A percentile compares a stretch with the other conserved stretches of the same genome.
Evolutionary conservation across 306 rosid species (phyloP).

Genomic region (Ceratonia siliqua): DNA sequence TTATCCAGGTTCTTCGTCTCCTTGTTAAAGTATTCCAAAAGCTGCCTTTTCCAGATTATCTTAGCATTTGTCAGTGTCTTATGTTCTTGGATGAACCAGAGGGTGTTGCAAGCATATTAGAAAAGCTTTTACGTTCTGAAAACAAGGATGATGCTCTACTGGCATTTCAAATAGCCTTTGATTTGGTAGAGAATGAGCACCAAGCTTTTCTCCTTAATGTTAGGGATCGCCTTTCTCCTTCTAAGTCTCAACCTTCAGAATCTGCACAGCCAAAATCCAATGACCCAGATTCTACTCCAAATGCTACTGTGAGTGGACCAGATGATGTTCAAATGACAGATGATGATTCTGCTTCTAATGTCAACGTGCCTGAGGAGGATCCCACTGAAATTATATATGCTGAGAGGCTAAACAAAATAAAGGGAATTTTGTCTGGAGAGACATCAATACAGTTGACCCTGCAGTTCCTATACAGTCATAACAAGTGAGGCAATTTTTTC

Average conservation of each 20-base stretch:
- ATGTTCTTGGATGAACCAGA: slow-evolving; percentile 96
- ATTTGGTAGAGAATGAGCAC: slow-evolving; percentile 93
- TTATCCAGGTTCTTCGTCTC: slow-evolving; percentile 77
- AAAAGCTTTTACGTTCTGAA: slow-evolving; percentile 85
- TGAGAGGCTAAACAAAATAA: slow-evolving; percentile 78
- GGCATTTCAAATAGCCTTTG: slow-evolving; percentile 95
- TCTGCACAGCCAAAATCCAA: slow-evolving; percentile 51
- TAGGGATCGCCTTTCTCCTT: slow-evolving; percentile 72
- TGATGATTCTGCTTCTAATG: slow-evolving; percentile 48
- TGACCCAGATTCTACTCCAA: slow-evolving; percentile 59
- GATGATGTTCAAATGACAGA: slow-evolving; percentile 88
- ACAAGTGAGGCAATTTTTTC: slow-evolving; percentile 71
- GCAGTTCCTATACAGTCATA: slow-evolving; percentile 92
- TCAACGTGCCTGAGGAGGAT: slow-evolving; percentile 62
- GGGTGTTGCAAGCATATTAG: slow-evolving; percentile 87
- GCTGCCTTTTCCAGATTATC: slow-evolving; percentile 94
- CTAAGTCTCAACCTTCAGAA: slow-evolving; percentile 60
- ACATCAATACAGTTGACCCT: slow-evolving; percentile 89
- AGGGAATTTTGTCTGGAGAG: slow-evolving; percentile 94
- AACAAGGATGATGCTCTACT: slow-evolving; percentile 89
- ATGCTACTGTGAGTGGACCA: slow-evolving; percentile 51
- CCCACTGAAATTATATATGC: slow-evolving; percentile 77
- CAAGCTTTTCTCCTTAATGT: slow-evolving; percentile 90
- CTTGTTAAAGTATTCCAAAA: slow-evolving; percentile 91
- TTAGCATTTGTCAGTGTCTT: slow-evolving; percentile 95